Evolutionary conservation across 805 yeast species (phyloP).

Genomic region (Vanderwaltozyma tropicalis): DNA sequence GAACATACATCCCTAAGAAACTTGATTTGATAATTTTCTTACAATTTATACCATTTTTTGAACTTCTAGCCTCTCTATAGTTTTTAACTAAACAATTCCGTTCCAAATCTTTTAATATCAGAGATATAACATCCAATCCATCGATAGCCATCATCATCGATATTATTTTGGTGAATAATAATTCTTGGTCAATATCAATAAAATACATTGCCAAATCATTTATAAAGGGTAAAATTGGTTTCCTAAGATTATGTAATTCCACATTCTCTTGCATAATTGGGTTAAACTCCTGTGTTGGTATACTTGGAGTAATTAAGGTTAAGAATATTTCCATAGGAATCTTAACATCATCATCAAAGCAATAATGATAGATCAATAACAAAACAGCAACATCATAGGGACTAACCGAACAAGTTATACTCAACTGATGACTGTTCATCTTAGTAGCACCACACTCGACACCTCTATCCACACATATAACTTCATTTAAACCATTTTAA

Average conservation of each 20-base stretch:
- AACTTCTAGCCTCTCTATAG: slow-evolving; percentile 1
- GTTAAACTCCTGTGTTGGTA: slow-evolving; percentile 10
- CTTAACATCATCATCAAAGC: slow-evolving; percentile 3
- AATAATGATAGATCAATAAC: slow-evolving; percentile 12
- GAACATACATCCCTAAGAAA: slow-evolving; percentile 4
- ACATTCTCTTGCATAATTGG: slow-evolving; percentile 11
- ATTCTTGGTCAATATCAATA: background rate
- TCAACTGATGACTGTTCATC: too few species aligned
- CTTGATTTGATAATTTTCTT: slow-evolving; percentile 6
- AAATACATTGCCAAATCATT: slow-evolving; percentile 5
- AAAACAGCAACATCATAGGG: slow-evolving; percentile 21
- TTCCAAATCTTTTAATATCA: slow-evolving; percentile 6
- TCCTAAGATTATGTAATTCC: slow-evolving; percentile 1
- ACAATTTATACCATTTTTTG: background rate
- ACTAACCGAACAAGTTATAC: slow-evolving; percentile 9
- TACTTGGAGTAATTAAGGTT: slow-evolving; percentile 13
- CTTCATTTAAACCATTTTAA: too few species aligned
- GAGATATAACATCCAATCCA: slow-evolving; percentile 8
- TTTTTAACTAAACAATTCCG: slow-evolving; percentile 8
- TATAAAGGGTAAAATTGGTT: slow-evolving; percentile 15
- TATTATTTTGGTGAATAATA: background rate
- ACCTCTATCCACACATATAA: too few species aligned
- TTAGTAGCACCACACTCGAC: too few species aligned
- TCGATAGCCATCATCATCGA: slow-evolving; percentile 6
- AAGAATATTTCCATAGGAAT: slow-evolving; percentile 10